Evolutionary conservation across 352 stramenopile species (phyloP), one percentile per base, ranked within the genome.

Genomic region (Phytophthora rubi): DNA sequence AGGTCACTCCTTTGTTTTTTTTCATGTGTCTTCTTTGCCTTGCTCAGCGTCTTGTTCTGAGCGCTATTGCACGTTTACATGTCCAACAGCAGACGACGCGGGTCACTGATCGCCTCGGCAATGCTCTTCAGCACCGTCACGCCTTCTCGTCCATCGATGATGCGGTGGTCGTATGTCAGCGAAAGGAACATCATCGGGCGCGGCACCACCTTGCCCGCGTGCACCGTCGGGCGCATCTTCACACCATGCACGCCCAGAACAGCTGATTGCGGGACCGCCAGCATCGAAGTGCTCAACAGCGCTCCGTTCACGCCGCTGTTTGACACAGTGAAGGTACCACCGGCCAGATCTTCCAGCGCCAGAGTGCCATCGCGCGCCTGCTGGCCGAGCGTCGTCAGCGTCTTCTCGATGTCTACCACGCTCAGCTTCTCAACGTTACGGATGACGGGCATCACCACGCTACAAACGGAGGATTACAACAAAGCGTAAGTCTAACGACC

Each of bases 151-250:
- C 98, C 98, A 83, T 99, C 98, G 73, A 99, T 99, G 71, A 99
- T 91, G 71, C 98, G 92, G 89, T 99, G 98, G 86, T 99, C 98
- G 84, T 99, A 99, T 47, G 97, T 99, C 51, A 99, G 88, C 51
- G 98, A 98, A 49, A 99, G 83, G 76, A 99, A 99, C 98, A 99
- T 99, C 97, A 99, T 99, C n/a, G 98, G 98, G 57, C 98, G 82
- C 16, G 97, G 88, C 60, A 99, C 95, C 48, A 99, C 85, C 77
- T 99, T 89, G 56, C 98, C 98, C 62, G 88, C 85, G 21, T 89
- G 71, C 35, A 99, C 90, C 4, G 97, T 90, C 37, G 98, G 86
- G 65, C 98, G 88, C 91, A 99, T 98, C 83, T 99, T 99, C 37
- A 98, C 98, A 44, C 95, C 96, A 80, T 99, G 98, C 87, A 99